phyloP scores from a whole-genome alignment of 2,329 filamentous ascomycete species.

The Aspergillus japonicus region DNA sequence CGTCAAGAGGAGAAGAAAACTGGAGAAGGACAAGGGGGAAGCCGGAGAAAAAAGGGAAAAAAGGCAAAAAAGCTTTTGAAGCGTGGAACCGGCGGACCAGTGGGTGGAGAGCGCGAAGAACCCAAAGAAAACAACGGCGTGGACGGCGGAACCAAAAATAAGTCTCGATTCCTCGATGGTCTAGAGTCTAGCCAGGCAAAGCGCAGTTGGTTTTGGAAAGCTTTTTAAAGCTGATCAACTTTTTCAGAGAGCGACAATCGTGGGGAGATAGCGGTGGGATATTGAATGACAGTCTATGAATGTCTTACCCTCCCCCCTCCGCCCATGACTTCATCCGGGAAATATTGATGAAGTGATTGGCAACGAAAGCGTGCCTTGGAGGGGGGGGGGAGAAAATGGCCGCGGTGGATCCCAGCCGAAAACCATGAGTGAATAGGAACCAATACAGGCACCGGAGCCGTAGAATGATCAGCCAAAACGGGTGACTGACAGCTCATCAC shows the following conservation, averaged over 20 bases:
- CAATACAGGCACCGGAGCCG: neutral
- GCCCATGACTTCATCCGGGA: neutral
- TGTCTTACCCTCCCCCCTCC: neutral
- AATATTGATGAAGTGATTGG: neutral
- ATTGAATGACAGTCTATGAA: neutral
- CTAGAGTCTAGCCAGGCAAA: conserved; percentile 11
- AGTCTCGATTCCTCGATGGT: neutral
- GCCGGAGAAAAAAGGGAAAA: neutral
- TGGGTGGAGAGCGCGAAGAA: neutral
- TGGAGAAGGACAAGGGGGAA: neutral
- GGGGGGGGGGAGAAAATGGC: neutral
- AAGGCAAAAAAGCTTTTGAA: conserved; percentile 3
- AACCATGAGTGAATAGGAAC: neutral
- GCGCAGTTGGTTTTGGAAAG: neutral
- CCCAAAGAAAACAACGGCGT: neutral
- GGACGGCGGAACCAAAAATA: conserved; percentile 17
- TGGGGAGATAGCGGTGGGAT: neutral
- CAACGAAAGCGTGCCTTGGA: neutral
- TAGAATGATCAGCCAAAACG: neutral
- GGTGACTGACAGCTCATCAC: neutral
- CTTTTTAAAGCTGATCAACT: neutral
- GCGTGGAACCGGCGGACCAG: conserved; percentile 3
- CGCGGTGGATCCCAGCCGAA: neutral
- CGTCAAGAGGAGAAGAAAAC: neutral
- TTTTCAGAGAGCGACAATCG: neutral